Base-by-base conservation (phyloP, 176 grass and related monocot species). In the Saccharum spontaneum region DNA sequence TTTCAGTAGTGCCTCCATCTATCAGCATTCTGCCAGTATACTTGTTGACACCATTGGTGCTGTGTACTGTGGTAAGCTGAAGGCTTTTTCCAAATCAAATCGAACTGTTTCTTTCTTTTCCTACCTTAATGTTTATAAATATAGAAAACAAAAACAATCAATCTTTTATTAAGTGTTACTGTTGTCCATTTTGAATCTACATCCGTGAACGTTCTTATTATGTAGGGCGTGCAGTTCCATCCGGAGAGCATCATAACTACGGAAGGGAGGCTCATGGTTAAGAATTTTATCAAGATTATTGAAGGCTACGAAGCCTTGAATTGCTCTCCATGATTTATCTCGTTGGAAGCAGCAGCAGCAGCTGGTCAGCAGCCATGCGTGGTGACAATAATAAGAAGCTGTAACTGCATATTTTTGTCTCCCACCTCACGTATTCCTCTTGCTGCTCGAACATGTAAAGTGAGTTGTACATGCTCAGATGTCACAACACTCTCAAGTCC, bases 171-270 rank as follows among this genome's bases (percentile, higher is more conserved):
- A 11, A 8, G n/a, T n/a, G 23, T 3, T 6, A 7, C 16, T 12
- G 5, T 55, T 38, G 16, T 82, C 20, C 48, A 15, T 82, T 37
- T 10, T 45, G 0, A 82, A 69, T 28, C 69, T 82, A 73, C 55
- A 39, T 45, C 20, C 39, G 4, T 79, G 54, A 52, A 75, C 23
- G 14, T 82, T 70, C 24, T 65, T 14, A 26, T 55, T 20, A 79
- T 46, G 30, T 76, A 90, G 85, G 89, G 89, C 40, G 89, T 87
- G 30, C 89, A 90, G 80, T 90, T 90, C 80, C 89, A 90, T 87
- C 89, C 89, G 12, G 89, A 90, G 75, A 90, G 89, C 76, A 90
- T 90, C 68, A 83, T 87, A 76, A 87, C 89, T 7, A 79, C 89
- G 20, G 75, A 90, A 84, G 81, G 85, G 49, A 87, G 77, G 36